These are phyloP conservation scores for Arctostaphylos glauca DNA, from an alignment of 148 eudicot species.

Conservation along the genomic window DNA sequence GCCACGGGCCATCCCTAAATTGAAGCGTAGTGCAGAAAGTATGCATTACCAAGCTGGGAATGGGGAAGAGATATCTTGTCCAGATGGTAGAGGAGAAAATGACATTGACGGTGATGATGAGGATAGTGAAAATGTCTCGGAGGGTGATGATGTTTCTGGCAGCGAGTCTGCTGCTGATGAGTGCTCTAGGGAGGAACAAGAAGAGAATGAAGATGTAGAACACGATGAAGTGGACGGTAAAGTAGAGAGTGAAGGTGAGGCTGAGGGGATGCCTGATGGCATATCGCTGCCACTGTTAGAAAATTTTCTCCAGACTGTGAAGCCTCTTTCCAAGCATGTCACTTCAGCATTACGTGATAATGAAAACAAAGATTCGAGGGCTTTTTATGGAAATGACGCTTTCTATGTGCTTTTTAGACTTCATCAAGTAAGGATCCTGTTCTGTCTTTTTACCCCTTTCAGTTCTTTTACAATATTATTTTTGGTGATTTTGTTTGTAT, in stretches of 20 bases:
- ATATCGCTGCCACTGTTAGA: constrained; percentile 46
- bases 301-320: constrained; percentile 44
- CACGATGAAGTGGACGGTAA: constrained; percentile 71
- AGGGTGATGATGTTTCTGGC: constrained; percentile 72
- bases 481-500: neutral
- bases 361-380: constrained; percentile 44
- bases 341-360: constrained; percentile 35
- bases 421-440: constrained; percentile 58
- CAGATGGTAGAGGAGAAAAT: constrained; percentile 48
- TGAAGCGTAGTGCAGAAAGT: constrained; percentile 32
- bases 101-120: constrained; percentile 77
- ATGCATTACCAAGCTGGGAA: constrained; percentile 31
- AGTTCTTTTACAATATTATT: neutral
- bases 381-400: constrained; percentile 81
- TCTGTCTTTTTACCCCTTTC: neutral
- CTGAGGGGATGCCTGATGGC: constrained; percentile 53
- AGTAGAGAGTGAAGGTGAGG: constrained; percentile 92
- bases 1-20: constrained; percentile 37
- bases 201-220: constrained; percentile 69
- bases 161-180: constrained; percentile 89
- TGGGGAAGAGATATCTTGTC: constrained; percentile 34
- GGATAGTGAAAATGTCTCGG: constrained; percentile 79
- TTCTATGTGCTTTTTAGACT: constrained; percentile 82
- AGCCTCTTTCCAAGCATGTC: constrained; percentile 73
- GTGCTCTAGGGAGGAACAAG: constrained; percentile 68